Evolutionary conservation across 2,329 filamentous ascomycete genomes (phyloP).

Genomic region (Dactylellina leptospora): DNA sequence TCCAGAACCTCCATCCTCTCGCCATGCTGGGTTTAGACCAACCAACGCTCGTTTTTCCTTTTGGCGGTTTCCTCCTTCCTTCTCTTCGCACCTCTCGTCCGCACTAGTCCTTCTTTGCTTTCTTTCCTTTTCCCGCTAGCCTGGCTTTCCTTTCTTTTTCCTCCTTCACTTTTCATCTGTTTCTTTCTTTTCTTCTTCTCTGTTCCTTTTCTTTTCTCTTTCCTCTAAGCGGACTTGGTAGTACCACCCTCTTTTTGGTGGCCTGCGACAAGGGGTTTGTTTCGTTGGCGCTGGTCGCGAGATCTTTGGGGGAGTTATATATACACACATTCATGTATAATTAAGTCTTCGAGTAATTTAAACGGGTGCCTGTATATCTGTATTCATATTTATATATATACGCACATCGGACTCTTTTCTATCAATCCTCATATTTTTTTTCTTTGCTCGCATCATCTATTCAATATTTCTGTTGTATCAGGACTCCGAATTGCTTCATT

Average conservation of each 20-base stretch:
- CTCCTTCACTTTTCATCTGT: conserved; percentile 46
- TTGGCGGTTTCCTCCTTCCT: no score
- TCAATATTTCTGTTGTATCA: no score
- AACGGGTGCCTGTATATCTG: not conserved
- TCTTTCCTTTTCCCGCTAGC: no score
- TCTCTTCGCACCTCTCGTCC: no score
- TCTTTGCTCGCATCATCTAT: no score
- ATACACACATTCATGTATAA: conserved; percentile 3
- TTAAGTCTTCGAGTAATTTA: conserved; percentile 1
- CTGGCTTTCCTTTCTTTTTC: conserved; percentile 12
- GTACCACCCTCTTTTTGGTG: conserved; percentile 21
- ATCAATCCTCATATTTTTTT: no score
- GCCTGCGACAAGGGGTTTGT: conserved; percentile 49
- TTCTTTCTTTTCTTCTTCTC: conserved; percentile 42
- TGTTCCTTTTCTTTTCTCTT: conserved; percentile 45
- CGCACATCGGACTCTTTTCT: conserved; percentile 13
- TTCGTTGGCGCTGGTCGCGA: conserved; percentile 52
- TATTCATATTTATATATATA: conserved; percentile 9
- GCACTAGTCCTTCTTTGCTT: no score
- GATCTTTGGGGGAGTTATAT: conserved; percentile 17
- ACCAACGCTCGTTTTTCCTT: conserved; percentile 24
- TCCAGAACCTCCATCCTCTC: conserved; percentile 35
- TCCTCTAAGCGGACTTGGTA: not conserved
- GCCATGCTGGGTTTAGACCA: conserved; percentile 42
- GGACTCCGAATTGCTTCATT: no score